A percentile compares a stretch with the other conserved stretches of the same genome.
Conservation (phyloP, 2,329 filamentous ascomycete genomes). For the Chaetothyriales sp. region DNA sequence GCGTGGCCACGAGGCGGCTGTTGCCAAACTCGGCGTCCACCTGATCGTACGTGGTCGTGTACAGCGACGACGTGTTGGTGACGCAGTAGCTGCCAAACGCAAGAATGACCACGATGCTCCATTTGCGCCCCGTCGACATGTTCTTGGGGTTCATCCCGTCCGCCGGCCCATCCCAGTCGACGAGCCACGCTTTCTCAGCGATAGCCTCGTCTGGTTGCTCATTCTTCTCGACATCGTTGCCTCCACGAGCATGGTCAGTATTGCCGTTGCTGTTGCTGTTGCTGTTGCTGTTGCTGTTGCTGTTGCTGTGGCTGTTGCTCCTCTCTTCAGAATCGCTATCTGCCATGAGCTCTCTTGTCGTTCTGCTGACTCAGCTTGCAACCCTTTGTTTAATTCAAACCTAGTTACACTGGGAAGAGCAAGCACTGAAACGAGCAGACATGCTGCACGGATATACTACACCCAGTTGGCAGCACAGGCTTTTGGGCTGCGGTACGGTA, state of each 20-base stretch:
- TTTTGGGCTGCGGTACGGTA: too few relatives aligned
- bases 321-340: neutral
- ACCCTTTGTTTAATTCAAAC: too few relatives aligned
- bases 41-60: conserved; percentile 68
- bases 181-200: conserved; percentile 32
- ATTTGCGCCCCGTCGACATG: conserved; percentile 54
- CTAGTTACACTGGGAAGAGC: too few relatives aligned
- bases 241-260: neutral
- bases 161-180: conserved; percentile 59
- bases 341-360: neutral
- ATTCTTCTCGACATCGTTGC: neutral
- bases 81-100: conserved; percentile 65
- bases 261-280: neutral
- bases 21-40: conserved; percentile 61
- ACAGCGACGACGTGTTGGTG: conserved; percentile 80
- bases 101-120: conserved; percentile 66
- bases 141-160: conserved; percentile 65
- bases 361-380: too few relatives aligned
- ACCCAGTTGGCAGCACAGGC: too few relatives aligned
- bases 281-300: neutral
- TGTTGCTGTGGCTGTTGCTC: neutral
- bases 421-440: too few relatives aligned
- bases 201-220: neutral
- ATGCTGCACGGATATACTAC: too few relatives aligned
- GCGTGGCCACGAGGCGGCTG: conserved; percentile 57